Evolutionary conservation across 1,284 basidiomycete genomes (phyloP).

Genomic region (Cutaneotrichosporon sp.): DNA sequence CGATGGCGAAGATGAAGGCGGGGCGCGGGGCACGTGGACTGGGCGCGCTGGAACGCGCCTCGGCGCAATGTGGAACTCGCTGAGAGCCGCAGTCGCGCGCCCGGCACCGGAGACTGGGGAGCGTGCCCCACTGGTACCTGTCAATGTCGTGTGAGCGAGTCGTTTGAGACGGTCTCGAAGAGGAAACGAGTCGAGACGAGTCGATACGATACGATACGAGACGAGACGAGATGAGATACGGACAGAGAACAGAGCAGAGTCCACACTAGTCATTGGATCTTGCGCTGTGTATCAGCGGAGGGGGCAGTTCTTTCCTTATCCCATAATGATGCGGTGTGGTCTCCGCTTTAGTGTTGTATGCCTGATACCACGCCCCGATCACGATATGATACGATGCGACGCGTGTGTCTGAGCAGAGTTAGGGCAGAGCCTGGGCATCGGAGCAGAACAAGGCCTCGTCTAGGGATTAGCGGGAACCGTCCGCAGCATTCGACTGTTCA

Average conservation of each 20-base stretch:
- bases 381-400: constrained; percentile 3
- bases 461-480: background rate
- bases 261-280: background rate
- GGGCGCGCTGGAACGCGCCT: constrained; percentile 8
- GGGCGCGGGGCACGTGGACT: constrained; percentile 8
- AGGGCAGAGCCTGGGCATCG: too few species aligned
- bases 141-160: background rate
- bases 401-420: background rate
- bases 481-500: too few species aligned
- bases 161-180: background rate
- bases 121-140: constrained; percentile 1
- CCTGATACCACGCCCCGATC: constrained; percentile 7
- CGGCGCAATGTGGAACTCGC: constrained; percentile 1
- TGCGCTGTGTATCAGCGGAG: background rate
- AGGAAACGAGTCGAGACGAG: background rate
- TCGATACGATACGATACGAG: background rate
- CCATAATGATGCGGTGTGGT: constrained; percentile 3
- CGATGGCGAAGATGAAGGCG: background rate
- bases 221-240: background rate
- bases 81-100: constrained; percentile 3
- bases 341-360: constrained; percentile 5
- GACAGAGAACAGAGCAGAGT: background rate
- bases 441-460: background rate
- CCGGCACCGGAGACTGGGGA: background rate
- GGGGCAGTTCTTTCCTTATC: background rate